A percentile compares a stretch with the other conserved stretches of the same genome.
Conservation (phyloP, 2,329 filamentous ascomycete species). For the Mollisia scopiformis region DNA sequence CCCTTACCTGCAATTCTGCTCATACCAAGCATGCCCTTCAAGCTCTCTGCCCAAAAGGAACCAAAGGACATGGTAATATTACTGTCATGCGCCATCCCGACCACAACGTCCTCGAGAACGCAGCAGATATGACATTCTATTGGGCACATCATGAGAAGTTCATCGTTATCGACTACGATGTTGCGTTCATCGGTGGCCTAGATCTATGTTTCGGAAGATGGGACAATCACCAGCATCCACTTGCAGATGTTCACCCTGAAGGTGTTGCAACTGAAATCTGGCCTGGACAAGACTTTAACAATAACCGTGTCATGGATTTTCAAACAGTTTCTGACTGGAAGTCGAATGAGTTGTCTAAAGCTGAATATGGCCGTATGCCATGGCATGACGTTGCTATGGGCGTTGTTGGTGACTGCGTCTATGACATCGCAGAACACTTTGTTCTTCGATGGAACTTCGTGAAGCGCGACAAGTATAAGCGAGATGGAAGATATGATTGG, state of each 20-base stretch:
- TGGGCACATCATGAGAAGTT: slow-evolving; percentile 99
- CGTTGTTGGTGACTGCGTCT: slow-evolving; percentile 84
- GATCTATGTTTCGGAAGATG: slow-evolving; percentile 96
- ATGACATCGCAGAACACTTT: slow-evolving; percentile 96
- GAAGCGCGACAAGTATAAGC: slow-evolving; percentile 98
- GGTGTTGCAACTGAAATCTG: slow-evolving; percentile 83
- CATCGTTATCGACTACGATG: slow-evolving; percentile 87
- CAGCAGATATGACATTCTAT: slow-evolving; percentile 94
- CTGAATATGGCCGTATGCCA: slow-evolving; percentile 92
- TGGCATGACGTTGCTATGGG: slow-evolving; percentile 98
- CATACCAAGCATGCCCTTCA: slow-evolving; percentile 90
- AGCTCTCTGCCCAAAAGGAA: slow-evolving; percentile 78
- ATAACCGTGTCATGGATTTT: slow-evolving; percentile 96
- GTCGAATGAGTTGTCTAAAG: slow-evolving; percentile 88
- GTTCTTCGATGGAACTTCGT: slow-evolving; percentile 94
- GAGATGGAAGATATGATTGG: slow-evolving; percentile 83
- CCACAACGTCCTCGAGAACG: slow-evolving; percentile 93
- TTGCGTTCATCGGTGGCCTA: slow-evolving; percentile 92
- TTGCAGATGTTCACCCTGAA: slow-evolving; percentile 86
- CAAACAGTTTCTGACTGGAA: slow-evolving; percentile 91
- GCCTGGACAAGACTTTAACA: slow-evolving; percentile 97
- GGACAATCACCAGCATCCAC: slow-evolving; percentile 83
- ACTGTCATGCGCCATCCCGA: slow-evolving; percentile 88
- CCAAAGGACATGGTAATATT: slow-evolving; percentile 86
- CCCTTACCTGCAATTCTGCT: slow-evolving; percentile 86